phyloP scores from a whole-genome alignment of 805 yeast species.

The Spathaspora arborariae region DNA sequence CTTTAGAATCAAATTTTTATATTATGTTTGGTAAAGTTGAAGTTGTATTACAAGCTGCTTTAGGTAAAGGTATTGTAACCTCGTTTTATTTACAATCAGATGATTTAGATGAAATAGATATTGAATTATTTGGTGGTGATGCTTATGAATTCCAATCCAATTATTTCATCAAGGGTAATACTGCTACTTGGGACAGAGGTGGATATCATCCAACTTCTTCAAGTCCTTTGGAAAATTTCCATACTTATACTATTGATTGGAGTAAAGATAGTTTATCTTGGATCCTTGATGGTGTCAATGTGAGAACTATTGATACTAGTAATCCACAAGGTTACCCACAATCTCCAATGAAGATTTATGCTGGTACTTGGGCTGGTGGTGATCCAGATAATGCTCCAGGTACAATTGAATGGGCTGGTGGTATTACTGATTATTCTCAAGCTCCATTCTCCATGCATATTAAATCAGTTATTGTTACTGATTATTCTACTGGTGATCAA shows the following conservation, averaged over 20 bases:
- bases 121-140: conserved; percentile 86
- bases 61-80: conserved; percentile 76
- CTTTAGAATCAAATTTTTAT: conserved; percentile 72
- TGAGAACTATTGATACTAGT: conserved; percentile 59
- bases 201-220: conserved; percentile 54
- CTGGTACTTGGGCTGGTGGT: conserved; percentile 84
- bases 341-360: conserved; percentile 73
- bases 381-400: conserved; percentile 61
- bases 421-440: conserved; percentile 56
- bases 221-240: conserved; percentile 56
- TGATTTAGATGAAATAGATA: conserved; percentile 84
- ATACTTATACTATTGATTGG: conserved; percentile 87
- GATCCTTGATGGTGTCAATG: conserved; percentile 65
- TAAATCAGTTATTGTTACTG: conserved; percentile 56
- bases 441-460: conserved; percentile 72
- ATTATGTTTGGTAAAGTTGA: conserved; percentile 88
- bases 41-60: conserved; percentile 65
- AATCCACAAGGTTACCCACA: conserved; percentile 78
- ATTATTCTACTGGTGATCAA: conserved; percentile 61
- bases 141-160: conserved; percentile 70
- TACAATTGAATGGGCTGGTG: conserved; percentile 83
- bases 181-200: conserved; percentile 78
- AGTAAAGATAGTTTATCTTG: conserved; percentile 59
- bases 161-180: conserved; percentile 77
- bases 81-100: conserved; percentile 78